Base-by-base conservation (phyloP, 2,329 filamentous ascomycete species). In the Epichloe brachyelytri region DNA sequence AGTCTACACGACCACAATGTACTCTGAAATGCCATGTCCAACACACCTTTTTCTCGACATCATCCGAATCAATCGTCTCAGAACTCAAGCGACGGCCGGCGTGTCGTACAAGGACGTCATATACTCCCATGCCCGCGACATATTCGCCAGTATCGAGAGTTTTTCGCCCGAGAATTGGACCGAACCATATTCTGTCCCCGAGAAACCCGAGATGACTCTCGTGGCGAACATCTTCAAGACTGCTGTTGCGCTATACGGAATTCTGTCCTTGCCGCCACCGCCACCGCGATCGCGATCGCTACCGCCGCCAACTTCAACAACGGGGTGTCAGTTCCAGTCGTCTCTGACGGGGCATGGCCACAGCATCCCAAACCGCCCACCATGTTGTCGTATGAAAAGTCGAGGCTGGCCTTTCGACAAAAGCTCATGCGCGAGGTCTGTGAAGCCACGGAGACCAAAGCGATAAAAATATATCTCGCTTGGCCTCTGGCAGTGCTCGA, bases 401-500 rank as follows among this genome's bases (percentile, higher is more conserved):
- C 45, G 8, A 51, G 30, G 34, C 30, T 48, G 8, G 44, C 45
- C 3, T 36, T 44, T 33, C 50, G 50, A 17, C n/a, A 38, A 6
- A 45, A 34, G 26, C 44, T 48, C 37, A 41, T 51, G 44, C 50
- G 39, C 3, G 37, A 43, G 17, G 40, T 44, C 26, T 22, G 38
- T n/a, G 38, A 43, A 34, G 50, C 50, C 7, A 51, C 40, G 39
- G 33, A 12, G 8, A 43, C 15, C 7, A 19, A n/a, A 3, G 38
- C 44, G 5, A 8, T 39, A 8, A 51, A 48, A 12, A 19, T 51
- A 11, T 51, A 38, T 8, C 38, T 48, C 3, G 19, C 44, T n/a
- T 51, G 50, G 50, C 50, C 50, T 3, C 17, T 51, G 39, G 45
- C 50, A 7, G 50, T 51, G n/a, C 50, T 51, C 14, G 50, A 39